phyloP scores from a whole-genome alignment of 2,329 filamentous ascomycete genomes.

The Aspergillus cejpii region DNA sequence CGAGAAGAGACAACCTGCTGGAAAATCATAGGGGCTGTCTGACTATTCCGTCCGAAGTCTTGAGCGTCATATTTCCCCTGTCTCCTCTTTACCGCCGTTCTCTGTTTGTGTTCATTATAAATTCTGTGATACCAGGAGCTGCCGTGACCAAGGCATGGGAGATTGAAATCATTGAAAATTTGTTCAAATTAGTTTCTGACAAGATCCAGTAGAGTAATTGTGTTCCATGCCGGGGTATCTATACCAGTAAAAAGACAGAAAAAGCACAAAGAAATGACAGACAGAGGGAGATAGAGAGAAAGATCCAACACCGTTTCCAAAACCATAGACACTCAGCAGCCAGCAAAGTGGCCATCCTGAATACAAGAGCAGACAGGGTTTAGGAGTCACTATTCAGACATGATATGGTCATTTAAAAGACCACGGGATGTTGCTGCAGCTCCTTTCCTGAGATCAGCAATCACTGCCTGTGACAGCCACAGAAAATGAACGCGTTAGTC shows the following conservation, averaged over 20 bases:
- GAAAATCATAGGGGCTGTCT: constrained; percentile 21
- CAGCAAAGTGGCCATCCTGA: neutral
- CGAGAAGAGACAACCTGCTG: constrained; percentile 22
- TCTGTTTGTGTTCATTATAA: constrained; percentile 8
- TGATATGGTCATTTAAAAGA: constrained; percentile 15
- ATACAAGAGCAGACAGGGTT: no score
- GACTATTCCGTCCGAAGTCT: no score
- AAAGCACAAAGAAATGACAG: constrained; percentile 2
- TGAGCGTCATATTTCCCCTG: neutral
- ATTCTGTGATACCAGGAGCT: constrained; percentile 22
- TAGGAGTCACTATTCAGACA: constrained; percentile 12
- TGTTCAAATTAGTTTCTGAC: neutral
- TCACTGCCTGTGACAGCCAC: constrained; percentile 35
- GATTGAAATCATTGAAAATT: constrained; percentile 3
- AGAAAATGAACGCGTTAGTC: constrained; percentile 3
- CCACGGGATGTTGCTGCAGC: constrained; percentile 25
- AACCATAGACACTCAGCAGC: no score
- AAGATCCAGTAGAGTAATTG: neutral
- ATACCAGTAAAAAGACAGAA: neutral
- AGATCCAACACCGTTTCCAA: no score
- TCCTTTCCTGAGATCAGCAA: constrained; percentile 43
- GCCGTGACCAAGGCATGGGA: constrained; percentile 3
- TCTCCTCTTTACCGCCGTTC: constrained; percentile 1
- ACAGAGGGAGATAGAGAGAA: neutral
- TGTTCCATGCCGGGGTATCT: constrained; percentile 12